These are phyloP conservation scores for Adansonia madagascariensis DNA, from an alignment of 441 rosid genomes.

Conservation along the genomic window DNA sequence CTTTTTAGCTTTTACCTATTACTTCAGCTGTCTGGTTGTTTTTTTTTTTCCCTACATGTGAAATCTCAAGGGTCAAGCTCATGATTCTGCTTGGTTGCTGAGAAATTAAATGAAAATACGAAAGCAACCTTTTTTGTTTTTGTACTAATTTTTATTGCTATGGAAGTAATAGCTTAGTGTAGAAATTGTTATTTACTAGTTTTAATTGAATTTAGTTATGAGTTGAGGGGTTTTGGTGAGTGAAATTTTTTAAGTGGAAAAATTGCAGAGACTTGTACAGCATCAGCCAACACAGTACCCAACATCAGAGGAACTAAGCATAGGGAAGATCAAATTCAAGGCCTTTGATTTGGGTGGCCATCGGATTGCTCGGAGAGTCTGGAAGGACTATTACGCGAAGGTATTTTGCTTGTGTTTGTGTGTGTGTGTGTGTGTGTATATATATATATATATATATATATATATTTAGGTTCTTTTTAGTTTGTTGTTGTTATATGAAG, in stretches of 20 bases:
- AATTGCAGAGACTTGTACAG: conserved; percentile 68
- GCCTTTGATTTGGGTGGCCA: conserved; percentile 90
- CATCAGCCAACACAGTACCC: conserved; percentile 89
- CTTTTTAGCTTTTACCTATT: not conserved
- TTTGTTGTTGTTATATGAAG: not conserved
- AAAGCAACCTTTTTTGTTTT: not conserved
- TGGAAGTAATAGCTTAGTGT: not conserved
- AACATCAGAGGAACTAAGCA: conserved; percentile 79
- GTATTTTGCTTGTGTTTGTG: conserved; percentile 28
- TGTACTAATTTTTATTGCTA: no score
- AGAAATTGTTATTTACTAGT: not conserved
- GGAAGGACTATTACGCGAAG: conserved; percentile 88
- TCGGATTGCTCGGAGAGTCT: conserved; percentile 80
- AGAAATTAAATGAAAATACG: conserved; percentile 7
- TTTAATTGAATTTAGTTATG: not conserved
- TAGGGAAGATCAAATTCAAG: conserved; percentile 82
- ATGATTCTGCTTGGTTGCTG: conserved; percentile 12
- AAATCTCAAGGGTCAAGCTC: not conserved
- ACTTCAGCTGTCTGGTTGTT: not conserved
- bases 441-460: not conserved
- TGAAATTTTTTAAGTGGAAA: not conserved
- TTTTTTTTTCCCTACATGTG: not conserved
- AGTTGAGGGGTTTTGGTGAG: not conserved
- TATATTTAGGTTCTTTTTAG: no score
- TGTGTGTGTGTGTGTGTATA: no score